Percentiles rank a stretch among this genome's conserved stretches.
Evolutionary conservation across 352 stramenopile species (phyloP).

Genomic region (Phytophthora cactorum): DNA sequence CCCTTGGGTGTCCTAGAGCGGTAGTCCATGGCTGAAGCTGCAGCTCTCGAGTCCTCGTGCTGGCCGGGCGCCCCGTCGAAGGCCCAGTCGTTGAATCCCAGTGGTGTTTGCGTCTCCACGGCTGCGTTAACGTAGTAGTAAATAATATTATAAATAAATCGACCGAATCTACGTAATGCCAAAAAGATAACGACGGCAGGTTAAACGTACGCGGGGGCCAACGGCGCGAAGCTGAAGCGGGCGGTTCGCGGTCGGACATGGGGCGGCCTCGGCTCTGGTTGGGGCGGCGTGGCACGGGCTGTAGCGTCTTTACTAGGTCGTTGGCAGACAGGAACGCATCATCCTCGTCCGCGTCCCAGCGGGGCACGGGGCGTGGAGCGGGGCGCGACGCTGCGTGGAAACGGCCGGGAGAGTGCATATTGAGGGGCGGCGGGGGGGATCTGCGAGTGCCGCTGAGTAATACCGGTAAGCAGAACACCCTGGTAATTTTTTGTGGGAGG

Average conservation of each 20-base stretch:
- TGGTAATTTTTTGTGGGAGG: constrained; percentile 25
- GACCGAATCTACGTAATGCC: background rate
- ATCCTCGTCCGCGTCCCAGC: constrained; percentile 22
- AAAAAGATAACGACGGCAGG: too few species aligned
- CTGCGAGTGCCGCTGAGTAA: constrained; percentile 11
- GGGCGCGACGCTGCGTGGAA: constrained; percentile 15
- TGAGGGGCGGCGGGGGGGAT: constrained; percentile 1
- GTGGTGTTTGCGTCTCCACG: constrained; percentile 18
- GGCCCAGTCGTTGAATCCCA: constrained; percentile 33
- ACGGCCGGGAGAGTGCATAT: constrained; percentile 28
- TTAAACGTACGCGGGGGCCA: constrained; percentile 20
- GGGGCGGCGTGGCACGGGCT: constrained; percentile 26
- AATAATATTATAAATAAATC: constrained; percentile 9
- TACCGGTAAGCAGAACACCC: constrained; percentile 5
- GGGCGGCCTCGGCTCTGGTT: constrained; percentile 10
- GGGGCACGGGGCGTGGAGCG: constrained; percentile 10
- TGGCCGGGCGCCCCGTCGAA: constrained; percentile 16
- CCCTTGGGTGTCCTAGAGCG: constrained; percentile 8
- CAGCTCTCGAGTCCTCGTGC: constrained; percentile 3
- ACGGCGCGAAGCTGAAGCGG: constrained; percentile 4
- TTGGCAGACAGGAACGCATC: constrained; percentile 39
- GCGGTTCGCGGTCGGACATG: constrained; percentile 12
- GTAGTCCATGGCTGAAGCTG: constrained; percentile 10
- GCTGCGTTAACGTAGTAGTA: constrained; percentile 10
- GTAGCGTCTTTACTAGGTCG: constrained; percentile 40